A percentile compares a stretch with the other conserved stretches of the same genome.
phyloP scores from a whole-genome alignment of 768 basidiomycete species.

The Lentinula aciculospora region DNA sequence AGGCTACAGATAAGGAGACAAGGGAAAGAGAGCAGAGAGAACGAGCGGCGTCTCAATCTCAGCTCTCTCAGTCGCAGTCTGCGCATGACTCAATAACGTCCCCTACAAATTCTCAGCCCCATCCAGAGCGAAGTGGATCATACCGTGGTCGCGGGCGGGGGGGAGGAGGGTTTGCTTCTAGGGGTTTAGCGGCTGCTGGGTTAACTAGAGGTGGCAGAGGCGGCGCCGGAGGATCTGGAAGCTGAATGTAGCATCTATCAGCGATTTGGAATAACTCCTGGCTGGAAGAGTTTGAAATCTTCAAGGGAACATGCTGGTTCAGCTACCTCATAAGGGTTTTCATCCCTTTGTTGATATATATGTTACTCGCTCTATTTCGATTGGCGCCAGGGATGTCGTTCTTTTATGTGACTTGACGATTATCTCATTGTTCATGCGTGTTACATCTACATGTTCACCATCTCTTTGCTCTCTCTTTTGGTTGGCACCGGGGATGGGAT shows the following conservation, averaged over 20 bases:
- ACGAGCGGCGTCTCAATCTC: slow-evolving; percentile 14
- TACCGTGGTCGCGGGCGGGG: slow-evolving; percentile 49
- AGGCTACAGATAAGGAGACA: slow-evolving; percentile 55
- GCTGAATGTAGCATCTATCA: neutral
- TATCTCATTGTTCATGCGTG: too few species aligned
- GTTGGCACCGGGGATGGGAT: too few species aligned
- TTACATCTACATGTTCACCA: too few species aligned
- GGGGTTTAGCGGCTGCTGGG: slow-evolving; percentile 68
- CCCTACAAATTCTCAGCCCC: neutral
- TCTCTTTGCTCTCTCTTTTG: too few species aligned
- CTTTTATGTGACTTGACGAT: too few species aligned
- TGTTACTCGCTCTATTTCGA: too few species aligned
- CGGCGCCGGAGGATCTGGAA: slow-evolving; percentile 6
- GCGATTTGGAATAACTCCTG: too few species aligned
- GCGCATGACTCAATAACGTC: slow-evolving; percentile 15
- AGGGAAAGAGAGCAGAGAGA: slow-evolving; percentile 11
- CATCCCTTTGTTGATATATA: too few species aligned
- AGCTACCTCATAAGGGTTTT: too few species aligned
- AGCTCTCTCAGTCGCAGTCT: neutral
- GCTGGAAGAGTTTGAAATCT: neutral
- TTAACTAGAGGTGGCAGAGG: slow-evolving; percentile 32
- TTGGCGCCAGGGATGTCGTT: too few species aligned
- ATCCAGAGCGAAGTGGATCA: slow-evolving; percentile 20
- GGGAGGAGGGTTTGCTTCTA: slow-evolving; percentile 52
- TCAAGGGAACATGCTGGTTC: too few species aligned